Base-by-base conservation (phyloP, 2,329 filamentous ascomycete genomes). In the Hirsutella minnesotensis region DNA sequence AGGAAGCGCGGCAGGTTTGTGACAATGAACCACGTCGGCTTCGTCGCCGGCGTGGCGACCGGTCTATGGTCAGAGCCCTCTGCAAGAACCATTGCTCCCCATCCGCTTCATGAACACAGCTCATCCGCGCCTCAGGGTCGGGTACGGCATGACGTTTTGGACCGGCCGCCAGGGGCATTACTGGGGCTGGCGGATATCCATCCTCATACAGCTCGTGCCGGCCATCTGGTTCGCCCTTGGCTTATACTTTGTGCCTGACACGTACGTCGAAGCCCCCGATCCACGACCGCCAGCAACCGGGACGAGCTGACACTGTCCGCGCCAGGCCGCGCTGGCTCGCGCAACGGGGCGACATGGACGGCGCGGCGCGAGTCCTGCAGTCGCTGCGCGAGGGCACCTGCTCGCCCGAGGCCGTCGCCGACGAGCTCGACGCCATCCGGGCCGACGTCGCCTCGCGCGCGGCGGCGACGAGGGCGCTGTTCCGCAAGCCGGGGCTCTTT, bases 1-100 rank as follows among this genome's bases (percentile, higher is more conserved):
- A 63, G 61, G 12, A 62, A 75, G 44, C 64, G 75, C 8, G 75
- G 75, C 3, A 66, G 65, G 46, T 73, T 73, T 45, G 73, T 79
- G 1, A 72, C 77, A 9, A 64, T 78, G 56, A 78, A 78, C 50
- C 75, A 79, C 41, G 65, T 77, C 37, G 75, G 75, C 3, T 70
- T 79, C 45, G 68, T 78, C 20, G 64, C 65, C 2, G 75, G 75
- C 3, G 55, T 77, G 7, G 72, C 73, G 1, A 51, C 53, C 5
- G 74, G 73, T 0, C 73, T 77, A 44, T 77, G 74, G 73, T 76
- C 55, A 30, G 61, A 37, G 4, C 33, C 27, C 19, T 3, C 30
- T 9, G 15, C n/a, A n/a, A 5, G 8, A 34, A n/a, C 3, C n/a
- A 16, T 18, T n/a, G 8, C 3, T 16, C 33, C 33, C 16, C 16